Evolutionary conservation across 352 stramenopile species (phyloP), one percentile per base, ranked within the genome.

Genomic region (Peronospora farinosa): DNA sequence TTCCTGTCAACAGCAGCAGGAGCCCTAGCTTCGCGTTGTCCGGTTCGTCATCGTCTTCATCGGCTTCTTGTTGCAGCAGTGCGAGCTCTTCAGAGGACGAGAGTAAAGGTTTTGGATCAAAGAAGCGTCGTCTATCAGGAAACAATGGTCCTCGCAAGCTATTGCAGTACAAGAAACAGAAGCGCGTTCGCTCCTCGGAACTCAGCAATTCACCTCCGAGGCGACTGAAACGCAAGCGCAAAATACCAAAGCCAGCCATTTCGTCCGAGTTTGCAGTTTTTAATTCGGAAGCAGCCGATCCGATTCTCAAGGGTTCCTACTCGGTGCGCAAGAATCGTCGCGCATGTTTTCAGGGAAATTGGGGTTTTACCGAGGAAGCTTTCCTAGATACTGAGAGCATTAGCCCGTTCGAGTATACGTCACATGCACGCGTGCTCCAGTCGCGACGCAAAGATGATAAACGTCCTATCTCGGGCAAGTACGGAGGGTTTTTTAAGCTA

Each of bases 351-450:
- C 47, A 62, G 2, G 78, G 78, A 0, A 47, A 65, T 11, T 89
- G 78, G 78, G 78, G 67, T 25, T 89, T 89, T 37, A 79, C 52
- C n/a, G 67, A 86, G 5, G 63, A 69, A 1, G 75, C 76, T 10
- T 86, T 84, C 21, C 35, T 60, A 0, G 57, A 66, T n/a, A 38
- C 40, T 1, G 49, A 65, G 2, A 61, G 35, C 5, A 51, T 77
- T 21, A 86, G 73, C 43, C 77, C 81, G 41, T 89, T 89, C 23
- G 73, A 87, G 50, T 89, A 89, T 55, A 70, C 64, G 16, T 82
- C 67, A 2, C 60, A 67, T 5, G 36, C 60, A 3, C 57, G 76
- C 21, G 62, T 74, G 27, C 44, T 65, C 7, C 57, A 63, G 15
- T 58, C 55, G 5, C 70, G 67, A 2, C 53, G 56, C 30, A 57